Evolutionary conservation across 257 asterid species (phyloP).

Genomic region (Datura wrightii): DNA sequence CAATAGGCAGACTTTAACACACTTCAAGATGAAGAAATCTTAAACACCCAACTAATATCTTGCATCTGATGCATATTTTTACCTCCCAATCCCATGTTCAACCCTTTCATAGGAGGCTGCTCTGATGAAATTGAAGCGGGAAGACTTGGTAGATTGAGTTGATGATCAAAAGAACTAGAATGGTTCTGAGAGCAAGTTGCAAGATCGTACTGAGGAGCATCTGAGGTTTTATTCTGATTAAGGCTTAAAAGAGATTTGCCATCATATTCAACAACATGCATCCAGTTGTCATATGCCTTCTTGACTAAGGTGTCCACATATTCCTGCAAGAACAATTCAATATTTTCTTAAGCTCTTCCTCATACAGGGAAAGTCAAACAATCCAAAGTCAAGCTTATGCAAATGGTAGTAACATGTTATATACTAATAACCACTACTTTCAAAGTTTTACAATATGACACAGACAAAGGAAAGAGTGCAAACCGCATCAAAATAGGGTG

Average conservation of each 20-base stretch:
- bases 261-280: constrained; percentile 83
- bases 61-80: constrained; percentile 37
- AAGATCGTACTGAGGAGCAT: constrained; percentile 48
- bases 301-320: constrained; percentile 81
- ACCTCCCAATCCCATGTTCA: constrained; percentile 71
- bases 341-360: constrained; percentile 16
- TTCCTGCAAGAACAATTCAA: constrained; percentile 54
- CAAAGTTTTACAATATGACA: not conserved
- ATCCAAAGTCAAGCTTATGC: not conserved
- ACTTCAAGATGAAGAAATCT: not conserved
- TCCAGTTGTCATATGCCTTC: constrained; percentile 95
- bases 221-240: constrained; percentile 53
- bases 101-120: constrained; percentile 56
- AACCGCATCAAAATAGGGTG: not conserved
- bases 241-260: constrained; percentile 80
- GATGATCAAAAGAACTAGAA: constrained; percentile 60
- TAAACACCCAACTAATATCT: not conserved
- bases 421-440: not conserved
- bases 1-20: not conserved
- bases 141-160: constrained; percentile 59
- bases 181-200: constrained; percentile 53
- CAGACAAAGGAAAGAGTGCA: not conserved
- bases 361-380: not conserved
- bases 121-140: constrained; percentile 63
- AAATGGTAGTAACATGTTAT: not conserved